Evolutionary conservation across 164 flowering plant species (phyloP).

Genomic region (grape (Vitis vinifera)): DNA sequence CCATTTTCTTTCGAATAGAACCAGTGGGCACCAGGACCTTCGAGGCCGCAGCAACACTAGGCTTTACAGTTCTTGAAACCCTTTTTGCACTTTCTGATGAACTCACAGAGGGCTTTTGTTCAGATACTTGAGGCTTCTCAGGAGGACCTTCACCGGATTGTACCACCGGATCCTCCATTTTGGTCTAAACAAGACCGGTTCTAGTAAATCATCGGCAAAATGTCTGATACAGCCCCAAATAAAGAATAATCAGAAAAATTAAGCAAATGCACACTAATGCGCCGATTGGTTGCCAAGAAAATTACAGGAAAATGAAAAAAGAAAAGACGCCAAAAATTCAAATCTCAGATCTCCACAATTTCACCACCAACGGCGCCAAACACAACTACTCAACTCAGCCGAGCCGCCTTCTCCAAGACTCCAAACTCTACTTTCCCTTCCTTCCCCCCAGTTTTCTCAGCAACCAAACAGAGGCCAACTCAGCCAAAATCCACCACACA

Average conservation of each 20-base stretch:
- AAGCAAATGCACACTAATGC: not conserved
- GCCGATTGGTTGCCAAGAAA: not conserved
- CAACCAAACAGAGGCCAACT: not conserved
- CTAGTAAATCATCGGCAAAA: not conserved
- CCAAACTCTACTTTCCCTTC: not conserved
- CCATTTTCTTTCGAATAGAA: conserved; percentile 30
- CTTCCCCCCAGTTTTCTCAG: not conserved
- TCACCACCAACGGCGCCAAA: not conserved
- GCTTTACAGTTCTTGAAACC: conserved; percentile 15
- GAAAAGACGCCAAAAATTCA: not conserved
- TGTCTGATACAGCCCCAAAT: not conserved
- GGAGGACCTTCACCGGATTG: conserved; percentile 12
- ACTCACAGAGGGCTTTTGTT: conserved; percentile 10
- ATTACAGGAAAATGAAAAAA: not conserved
- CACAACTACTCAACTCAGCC: not conserved
- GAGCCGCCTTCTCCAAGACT: not conserved
- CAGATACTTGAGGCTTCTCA: conserved; percentile 12
- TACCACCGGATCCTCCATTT: conserved; percentile 35
- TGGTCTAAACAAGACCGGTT: not conserved
- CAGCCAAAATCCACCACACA: conserved; percentile 1
- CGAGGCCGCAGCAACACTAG: conserved; percentile 12
- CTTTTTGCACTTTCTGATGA: conserved; percentile 18
- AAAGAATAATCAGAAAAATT: not conserved
- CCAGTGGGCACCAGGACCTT: conserved; percentile 16
- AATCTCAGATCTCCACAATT: no score